These are phyloP conservation scores for Medicago truncatula DNA, from an alignment of 306 rosid genomes.

Conservation along the genomic window MtrunA17r5.0-ANR NC_053047.1:290501-291000, in stretches of 20 bases:
- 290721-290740: conserved; percentile 11
- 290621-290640: conserved; percentile 96
- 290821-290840: conserved; percentile 10
- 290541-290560: conserved; percentile 77
- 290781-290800: conserved; percentile 12
- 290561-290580: conserved; percentile 70
- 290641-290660: conserved; percentile 92
- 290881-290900: conserved; percentile 1
- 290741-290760: neutral
- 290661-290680: conserved; percentile 4
- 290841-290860: conserved; percentile 11
- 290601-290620: conserved; percentile 91
- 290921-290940: neutral
- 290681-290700: conserved; percentile 2
- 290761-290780: conserved; percentile 11
- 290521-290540: conserved; percentile 78
- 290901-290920: neutral
- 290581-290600: conserved; percentile 86
- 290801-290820: neutral
- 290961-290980: neutral
- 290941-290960: neutral
- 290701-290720: neutral
- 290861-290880: neutral
- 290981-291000: neutral
- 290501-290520: conserved; percentile 93